Conservation (phyloP, 2,329 filamentous ascomycete species). For the Niveomyces coronatus region DNA sequence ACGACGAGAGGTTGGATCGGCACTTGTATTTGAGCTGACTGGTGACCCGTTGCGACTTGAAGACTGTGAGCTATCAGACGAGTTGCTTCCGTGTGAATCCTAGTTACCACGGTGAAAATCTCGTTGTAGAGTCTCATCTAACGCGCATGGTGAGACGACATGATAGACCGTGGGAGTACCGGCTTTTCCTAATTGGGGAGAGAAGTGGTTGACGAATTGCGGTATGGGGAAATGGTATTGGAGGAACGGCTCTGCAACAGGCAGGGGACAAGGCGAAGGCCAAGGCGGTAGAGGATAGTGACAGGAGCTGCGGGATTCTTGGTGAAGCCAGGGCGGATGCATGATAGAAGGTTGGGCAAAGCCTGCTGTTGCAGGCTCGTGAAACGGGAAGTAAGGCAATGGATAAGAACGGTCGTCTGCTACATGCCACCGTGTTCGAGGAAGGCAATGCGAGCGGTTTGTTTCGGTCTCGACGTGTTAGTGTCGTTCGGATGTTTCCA, state of each 20-base stretch:
- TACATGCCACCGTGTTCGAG: no score
- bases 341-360: neutral
- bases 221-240: constrained; percentile 1
- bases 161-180: neutral
- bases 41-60: neutral
- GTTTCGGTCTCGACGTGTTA: neutral
- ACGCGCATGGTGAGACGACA: neutral
- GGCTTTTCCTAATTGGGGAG: neutral
- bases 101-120: constrained; percentile 8
- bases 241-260: neutral
- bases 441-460: neutral
- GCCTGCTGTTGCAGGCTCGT: neutral
- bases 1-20: neutral
- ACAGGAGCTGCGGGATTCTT: neutral
- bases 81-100: constrained; percentile 8
- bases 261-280: neutral
- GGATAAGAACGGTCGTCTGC: no score
- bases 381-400: neutral
- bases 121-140: constrained; percentile 1
- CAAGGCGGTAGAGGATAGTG: neutral
- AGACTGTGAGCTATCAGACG: constrained; percentile 7
- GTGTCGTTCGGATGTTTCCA: neutral
- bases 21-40: neutral
- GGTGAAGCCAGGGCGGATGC: neutral
- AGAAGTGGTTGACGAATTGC: neutral